A percentile compares a stretch with the other conserved stretches of the same genome.
Conservation (phyloP, 768 basidiomycete species). For the Phanerochaete carnosa region DNA sequence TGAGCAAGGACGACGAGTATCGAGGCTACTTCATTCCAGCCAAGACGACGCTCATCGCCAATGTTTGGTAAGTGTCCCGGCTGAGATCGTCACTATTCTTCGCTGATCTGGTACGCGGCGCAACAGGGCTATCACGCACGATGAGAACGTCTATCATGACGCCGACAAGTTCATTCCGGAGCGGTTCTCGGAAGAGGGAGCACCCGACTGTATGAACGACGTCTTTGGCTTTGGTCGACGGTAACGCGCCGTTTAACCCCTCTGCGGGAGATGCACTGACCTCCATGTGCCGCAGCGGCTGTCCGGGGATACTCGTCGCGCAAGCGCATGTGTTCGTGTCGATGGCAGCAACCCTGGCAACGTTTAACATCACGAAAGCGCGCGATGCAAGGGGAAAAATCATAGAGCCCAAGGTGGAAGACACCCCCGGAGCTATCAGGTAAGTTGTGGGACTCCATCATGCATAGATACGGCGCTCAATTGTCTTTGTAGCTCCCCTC, state of each 20-base stretch:
- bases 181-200: not conserved
- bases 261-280: too few relatives aligned
- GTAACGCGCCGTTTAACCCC: not conserved
- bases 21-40: conserved; percentile 11
- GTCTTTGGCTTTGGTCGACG: conserved; percentile 6
- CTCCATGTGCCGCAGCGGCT: conserved; percentile 4
- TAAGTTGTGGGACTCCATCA: not conserved
- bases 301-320: conserved; percentile 21
- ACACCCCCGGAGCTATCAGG: not conserved
- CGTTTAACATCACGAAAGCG: conserved; percentile 27
- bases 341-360: conserved; percentile 9
- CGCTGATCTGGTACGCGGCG: too few relatives aligned
- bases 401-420: not conserved
- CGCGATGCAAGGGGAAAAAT: not conserved
- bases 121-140: conserved; percentile 15
- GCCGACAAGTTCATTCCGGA: not conserved
- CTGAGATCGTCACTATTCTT: not conserved
- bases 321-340: conserved; percentile 17
- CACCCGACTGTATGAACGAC: not conserved
- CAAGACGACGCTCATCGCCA: conserved; percentile 3
- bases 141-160: not conserved
- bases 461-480: too few relatives aligned
- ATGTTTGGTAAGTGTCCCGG: not conserved
- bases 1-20: conserved; percentile 13
- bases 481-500: not conserved